These are phyloP conservation scores for Ceratobasidium theobromae DNA, from an alignment of 1,284 basidiomycete species.

Conservation along the genomic window DNA sequence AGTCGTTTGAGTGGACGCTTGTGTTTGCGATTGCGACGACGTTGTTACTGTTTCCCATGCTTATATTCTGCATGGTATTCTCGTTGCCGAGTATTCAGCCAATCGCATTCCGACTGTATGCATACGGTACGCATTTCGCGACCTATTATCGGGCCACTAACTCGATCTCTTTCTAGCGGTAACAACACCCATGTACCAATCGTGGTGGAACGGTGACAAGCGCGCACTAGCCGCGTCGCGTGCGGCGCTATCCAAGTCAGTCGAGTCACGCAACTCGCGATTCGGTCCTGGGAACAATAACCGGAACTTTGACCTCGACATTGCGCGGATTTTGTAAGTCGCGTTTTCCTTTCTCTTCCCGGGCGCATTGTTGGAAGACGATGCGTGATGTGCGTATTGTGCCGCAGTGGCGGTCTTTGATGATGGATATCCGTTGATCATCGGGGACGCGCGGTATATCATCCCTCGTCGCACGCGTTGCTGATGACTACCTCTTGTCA, in stretches of 20 bases:
- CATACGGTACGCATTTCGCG: slow-evolving; percentile 19
- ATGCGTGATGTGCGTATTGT: background rate
- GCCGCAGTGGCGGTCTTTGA: slow-evolving; percentile 1
- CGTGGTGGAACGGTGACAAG: slow-evolving; percentile 28
- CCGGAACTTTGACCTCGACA: slow-evolving; percentile 20
- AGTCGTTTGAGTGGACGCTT: slow-evolving; percentile 27
- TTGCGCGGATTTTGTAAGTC: slow-evolving; percentile 21
- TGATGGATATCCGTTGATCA: slow-evolving; percentile 18
- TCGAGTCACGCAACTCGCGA: slow-evolving; percentile 9
- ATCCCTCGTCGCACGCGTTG: background rate
- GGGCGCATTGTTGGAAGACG: background rate
- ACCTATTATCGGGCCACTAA: background rate
- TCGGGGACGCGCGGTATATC: background rate
- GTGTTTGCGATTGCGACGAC: slow-evolving; percentile 21
- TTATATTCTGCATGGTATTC: slow-evolving; percentile 20
- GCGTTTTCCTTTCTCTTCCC: background rate
- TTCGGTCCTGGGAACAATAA: slow-evolving; percentile 28
- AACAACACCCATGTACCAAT: slow-evolving; percentile 28
- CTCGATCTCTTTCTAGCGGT: background rate
- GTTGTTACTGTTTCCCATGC: slow-evolving; percentile 5
- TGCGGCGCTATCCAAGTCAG: slow-evolving; percentile 21
- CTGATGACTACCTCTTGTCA: background rate
- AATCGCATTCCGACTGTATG: slow-evolving; percentile 16
- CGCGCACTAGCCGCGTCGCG: slow-evolving; percentile 24
- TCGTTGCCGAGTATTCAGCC: slow-evolving; percentile 1